Percentiles rank a stretch among this genome's conserved stretches.
Evolutionary conservation across 2,329 filamentous ascomycete genomes (phyloP).

Genomic region (Fusarium siculi): DNA sequence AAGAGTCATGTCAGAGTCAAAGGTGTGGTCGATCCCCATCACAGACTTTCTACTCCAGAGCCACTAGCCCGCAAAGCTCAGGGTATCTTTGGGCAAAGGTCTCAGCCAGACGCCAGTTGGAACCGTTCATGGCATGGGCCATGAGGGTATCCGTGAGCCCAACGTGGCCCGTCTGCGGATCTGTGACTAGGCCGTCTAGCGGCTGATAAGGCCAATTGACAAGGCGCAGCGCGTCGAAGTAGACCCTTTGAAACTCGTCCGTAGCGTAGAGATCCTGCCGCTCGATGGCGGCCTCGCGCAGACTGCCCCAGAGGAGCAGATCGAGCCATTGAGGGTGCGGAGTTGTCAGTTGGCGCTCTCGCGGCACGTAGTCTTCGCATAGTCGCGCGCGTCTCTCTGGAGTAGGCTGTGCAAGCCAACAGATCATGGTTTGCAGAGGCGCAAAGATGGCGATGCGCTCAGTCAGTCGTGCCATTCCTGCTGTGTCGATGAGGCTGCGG

Average conservation of each 20-base stretch:
- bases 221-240: slow-evolving; percentile 48
- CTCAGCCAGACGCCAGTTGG: slow-evolving; percentile 29
- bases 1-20: not conserved
- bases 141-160: slow-evolving; percentile 33
- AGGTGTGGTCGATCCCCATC: not conserved
- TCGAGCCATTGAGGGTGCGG: slow-evolving; percentile 49
- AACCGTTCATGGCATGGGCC: slow-evolving; percentile 33
- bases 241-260: slow-evolving; percentile 50
- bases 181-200: slow-evolving; percentile 30
- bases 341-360: slow-evolving; percentile 43
- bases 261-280: slow-evolving; percentile 52
- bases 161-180: slow-evolving; percentile 35
- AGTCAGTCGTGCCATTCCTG: slow-evolving; percentile 43
- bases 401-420: slow-evolving; percentile 47
- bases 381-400: slow-evolving; percentile 44
- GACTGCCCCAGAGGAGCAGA: slow-evolving; percentile 46
- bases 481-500: slow-evolving; percentile 45
- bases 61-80: slow-evolving; percentile 29
- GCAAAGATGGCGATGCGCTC: slow-evolving; percentile 49
- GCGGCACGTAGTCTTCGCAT: slow-evolving; percentile 39
- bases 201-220: slow-evolving; percentile 49
- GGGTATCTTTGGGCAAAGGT: slow-evolving; percentile 33
- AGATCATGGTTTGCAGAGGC: slow-evolving; percentile 46
- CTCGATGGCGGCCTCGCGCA: slow-evolving; percentile 50
- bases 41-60: slow-evolving; percentile 12